Evolutionary conservation across 2,329 filamentous ascomycete species (phyloP).

Genomic region (Penicillium frequentans): DNA sequence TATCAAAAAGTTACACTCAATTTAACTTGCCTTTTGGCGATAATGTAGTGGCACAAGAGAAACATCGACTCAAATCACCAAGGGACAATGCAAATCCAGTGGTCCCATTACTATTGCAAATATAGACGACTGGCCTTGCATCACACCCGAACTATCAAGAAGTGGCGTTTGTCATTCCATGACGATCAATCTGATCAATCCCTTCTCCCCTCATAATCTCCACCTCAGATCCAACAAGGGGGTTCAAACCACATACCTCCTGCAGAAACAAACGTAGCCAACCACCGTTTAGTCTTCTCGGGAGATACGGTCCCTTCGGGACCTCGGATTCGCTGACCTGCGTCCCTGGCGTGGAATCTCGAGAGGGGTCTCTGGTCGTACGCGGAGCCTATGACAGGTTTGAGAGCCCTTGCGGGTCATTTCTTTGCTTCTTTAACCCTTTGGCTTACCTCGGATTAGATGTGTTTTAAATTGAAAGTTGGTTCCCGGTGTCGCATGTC

Average conservation of each 20-base stretch:
- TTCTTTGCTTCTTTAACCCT: constrained; percentile 1
- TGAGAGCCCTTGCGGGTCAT: constrained; percentile 17
- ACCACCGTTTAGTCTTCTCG: constrained; percentile 1
- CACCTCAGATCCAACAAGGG: constrained; percentile 18
- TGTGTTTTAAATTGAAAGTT: not conserved
- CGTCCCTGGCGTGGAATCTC: constrained; percentile 7
- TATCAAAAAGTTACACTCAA: not conserved
- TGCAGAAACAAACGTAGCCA: constrained; percentile 4
- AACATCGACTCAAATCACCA: not conserved
- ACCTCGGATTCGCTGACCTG: not conserved
- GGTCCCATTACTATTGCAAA: not conserved
- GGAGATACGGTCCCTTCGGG: not conserved
- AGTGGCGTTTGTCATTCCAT: constrained; percentile 12
- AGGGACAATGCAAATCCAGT: not conserved
- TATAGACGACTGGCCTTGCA: constrained; percentile 20
- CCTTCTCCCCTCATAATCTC: constrained; percentile 4
- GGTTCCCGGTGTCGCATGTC: not conserved
- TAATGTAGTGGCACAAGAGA: not conserved
- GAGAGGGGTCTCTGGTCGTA: constrained; percentile 10
- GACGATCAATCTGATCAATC: constrained; percentile 18
- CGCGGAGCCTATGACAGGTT: constrained; percentile 7
- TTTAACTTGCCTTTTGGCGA: not conserved
- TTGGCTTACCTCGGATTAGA: constrained; percentile 2
- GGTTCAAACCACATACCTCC: constrained; percentile 12
- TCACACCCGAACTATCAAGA: constrained; percentile 15